Evolutionary conservation across 306 rosid genomes (phyloP), one percentile per base, ranked within the genome.

Genomic region (Lablab purpureus): DNA sequence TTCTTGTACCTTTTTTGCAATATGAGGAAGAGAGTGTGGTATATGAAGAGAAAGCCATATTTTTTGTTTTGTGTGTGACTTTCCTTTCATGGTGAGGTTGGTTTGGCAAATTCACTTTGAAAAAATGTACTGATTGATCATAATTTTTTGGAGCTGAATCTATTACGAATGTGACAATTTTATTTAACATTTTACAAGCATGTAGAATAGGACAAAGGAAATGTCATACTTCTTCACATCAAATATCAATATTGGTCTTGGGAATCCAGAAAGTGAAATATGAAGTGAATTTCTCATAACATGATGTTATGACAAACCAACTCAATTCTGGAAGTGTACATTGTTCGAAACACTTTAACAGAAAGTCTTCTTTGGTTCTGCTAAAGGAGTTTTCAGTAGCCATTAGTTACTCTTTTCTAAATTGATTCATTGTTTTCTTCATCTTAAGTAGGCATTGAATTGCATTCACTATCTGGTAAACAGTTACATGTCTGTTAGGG

Each of bases 51-150:
- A 77, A 71, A 45, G 18, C 17, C 54, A 66, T 56, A 43, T 65
- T 62, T 56, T 76, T 71, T 45, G 71, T 67, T 30, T 59, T 80
- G 84, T 67, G 73, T 73, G 85, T 70, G 74, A 59, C 75, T 81
- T 80, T 65, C 52, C 21, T 69, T 73, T 71, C 51, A 34, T 41
- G 67, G 21, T 78, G 45, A 77, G 74, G 47, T 85, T 81, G 84
- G 75, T 79, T 75, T 77, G 71, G 32, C 47, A 82, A 66, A 73
- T 45, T 25, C 54, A 4, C 27, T 43, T 52, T 40, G n/a, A 14
- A 28, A 4, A 11, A 47, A 10, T 68, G 79, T 69, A 80, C 80
- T 76, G 72, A 43, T 22, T 73, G 78, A 36, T 82, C 62, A 10
- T 21, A 25, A 18, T 32, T 40, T 81, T 74, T 59, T 79, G 73